These are phyloP conservation scores for Metschnikowia henanensis DNA, from an alignment of 805 yeast genomes.

Conservation along the genomic window DNA sequence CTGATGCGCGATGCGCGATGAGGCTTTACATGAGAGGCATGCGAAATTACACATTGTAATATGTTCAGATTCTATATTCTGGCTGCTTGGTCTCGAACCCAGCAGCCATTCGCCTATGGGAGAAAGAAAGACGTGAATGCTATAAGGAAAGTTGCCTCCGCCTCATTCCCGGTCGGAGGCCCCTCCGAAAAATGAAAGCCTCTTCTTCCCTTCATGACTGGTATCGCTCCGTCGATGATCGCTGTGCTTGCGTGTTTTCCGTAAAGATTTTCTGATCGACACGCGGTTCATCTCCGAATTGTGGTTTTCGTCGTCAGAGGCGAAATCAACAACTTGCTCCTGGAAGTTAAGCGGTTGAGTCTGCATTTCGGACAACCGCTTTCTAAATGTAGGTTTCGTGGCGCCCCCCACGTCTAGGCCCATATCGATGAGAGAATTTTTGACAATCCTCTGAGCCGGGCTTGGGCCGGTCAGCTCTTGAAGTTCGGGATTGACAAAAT, in stretches of 20 bases:
- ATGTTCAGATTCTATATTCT: too few species aligned
- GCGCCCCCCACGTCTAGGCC: conserved; percentile 20
- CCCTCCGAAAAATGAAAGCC: conserved; percentile 27
- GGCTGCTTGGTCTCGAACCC: too few species aligned
- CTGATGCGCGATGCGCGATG: too few species aligned
- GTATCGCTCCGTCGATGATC: conserved; percentile 34
- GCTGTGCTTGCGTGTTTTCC: conserved; percentile 28
- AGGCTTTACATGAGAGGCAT: too few species aligned
- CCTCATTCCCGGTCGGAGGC: conserved; percentile 1
- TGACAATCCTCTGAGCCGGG: background rate
- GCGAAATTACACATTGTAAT: too few species aligned
- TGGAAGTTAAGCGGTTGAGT: conserved; percentile 34
- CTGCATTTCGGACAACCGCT: conserved; percentile 29
- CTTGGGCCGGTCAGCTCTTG: background rate
- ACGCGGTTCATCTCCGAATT: conserved; percentile 39
- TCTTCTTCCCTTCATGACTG: conserved; percentile 22
- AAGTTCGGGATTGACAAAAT: background rate
- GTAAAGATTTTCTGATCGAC: conserved; percentile 40
- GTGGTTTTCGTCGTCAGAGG: conserved; percentile 44
- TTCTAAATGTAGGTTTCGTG: conserved; percentile 32
- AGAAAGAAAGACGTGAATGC: too few species aligned
- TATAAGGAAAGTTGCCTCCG: background rate
- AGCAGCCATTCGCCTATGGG: too few species aligned
- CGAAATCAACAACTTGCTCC: conserved; percentile 47
- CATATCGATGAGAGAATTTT: conserved; percentile 20